phyloP scores from a whole-genome alignment of 129 eudicot genomes.

The Ambrosia trifida region DNA sequence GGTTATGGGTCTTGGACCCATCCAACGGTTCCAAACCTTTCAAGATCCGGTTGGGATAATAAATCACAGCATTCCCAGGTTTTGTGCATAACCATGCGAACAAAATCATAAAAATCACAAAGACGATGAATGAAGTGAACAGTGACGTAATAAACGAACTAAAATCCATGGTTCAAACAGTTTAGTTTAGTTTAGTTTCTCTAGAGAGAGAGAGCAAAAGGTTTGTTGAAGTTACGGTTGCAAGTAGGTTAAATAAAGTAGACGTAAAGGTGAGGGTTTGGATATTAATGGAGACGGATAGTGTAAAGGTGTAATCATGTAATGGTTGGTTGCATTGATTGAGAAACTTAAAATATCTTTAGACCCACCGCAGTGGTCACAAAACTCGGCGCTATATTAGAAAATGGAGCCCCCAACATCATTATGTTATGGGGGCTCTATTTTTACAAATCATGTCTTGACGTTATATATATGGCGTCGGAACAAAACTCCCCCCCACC shows the following conservation, averaged over 20 bases:
- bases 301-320: slow-evolving; percentile 8
- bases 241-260: slow-evolving; percentile 26
- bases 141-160: slow-evolving; percentile 78
- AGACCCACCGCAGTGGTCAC: too few species aligned
- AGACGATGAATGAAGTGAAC: slow-evolving; percentile 70
- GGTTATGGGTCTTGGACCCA: slow-evolving; percentile 65
- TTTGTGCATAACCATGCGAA: slow-evolving; percentile 68
- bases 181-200: too few species aligned
- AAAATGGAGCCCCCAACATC: too few species aligned
- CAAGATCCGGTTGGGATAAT: slow-evolving; percentile 85
- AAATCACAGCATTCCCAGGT: slow-evolving; percentile 60
- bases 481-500: too few species aligned
- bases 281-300: not conserved
- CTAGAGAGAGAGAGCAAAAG: too few species aligned
- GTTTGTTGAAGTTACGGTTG: too few species aligned
- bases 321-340: slow-evolving; percentile 6
- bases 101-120: slow-evolving; percentile 66
- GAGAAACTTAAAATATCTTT: slow-evolving; percentile 16
- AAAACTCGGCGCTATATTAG: too few species aligned
- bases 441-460: too few species aligned
- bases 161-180: slow-evolving; percentile 60
- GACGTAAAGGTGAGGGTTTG: slow-evolving; percentile 23
- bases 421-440: too few species aligned
- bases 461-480: too few species aligned
- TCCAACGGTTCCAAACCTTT: slow-evolving; percentile 85